A percentile compares a stretch with the other conserved stretches of the same genome.
These are phyloP conservation scores for Ceratobasidium sp. DNA, from an alignment of 1,284 basidiomycete genomes.

Conservation along the genomic window DNA sequence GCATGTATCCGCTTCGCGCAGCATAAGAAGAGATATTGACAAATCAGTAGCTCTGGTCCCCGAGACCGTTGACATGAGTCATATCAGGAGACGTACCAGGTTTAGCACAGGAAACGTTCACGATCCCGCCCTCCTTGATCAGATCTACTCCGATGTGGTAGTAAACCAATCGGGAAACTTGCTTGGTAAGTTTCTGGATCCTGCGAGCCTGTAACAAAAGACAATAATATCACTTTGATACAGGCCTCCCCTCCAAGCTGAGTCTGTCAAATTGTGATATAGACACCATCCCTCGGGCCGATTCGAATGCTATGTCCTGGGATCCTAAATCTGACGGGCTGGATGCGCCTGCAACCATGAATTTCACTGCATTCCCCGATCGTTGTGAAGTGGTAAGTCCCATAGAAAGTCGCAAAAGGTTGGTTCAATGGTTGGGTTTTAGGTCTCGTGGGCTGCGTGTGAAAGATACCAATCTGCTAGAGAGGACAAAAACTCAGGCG, in stretches of 20 bases:
- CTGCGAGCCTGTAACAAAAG: not conserved
- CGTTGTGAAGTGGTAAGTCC: constrained; percentile 10
- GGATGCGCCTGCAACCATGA: not conserved
- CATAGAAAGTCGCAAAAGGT: not conserved
- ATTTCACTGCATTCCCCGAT: constrained; percentile 4
- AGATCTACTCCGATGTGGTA: not conserved
- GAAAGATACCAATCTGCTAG: not conserved
- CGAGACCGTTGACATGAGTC: constrained; percentile 2
- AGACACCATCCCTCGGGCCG: not conserved
- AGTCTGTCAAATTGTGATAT: not conserved
- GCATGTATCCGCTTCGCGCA: not conserved
- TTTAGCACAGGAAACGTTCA: not conserved
- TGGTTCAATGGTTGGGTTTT: not conserved
- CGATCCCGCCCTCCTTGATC: not conserved
- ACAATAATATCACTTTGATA: not conserved
- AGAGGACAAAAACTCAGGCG: constrained; percentile 12
- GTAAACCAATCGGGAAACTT: not conserved
- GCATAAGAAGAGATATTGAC: not conserved
- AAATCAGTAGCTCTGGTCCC: not conserved
- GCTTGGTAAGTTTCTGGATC: not conserved
- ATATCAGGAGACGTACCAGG: constrained; percentile 1
- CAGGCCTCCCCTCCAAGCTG: constrained; percentile 7
- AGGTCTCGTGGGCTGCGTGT: constrained; percentile 28
- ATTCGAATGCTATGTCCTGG: not conserved
- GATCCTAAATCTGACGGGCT: not conserved